phyloP scores from a whole-genome alignment of 345 rosid species.

The Litchi chinensis region DNA sequence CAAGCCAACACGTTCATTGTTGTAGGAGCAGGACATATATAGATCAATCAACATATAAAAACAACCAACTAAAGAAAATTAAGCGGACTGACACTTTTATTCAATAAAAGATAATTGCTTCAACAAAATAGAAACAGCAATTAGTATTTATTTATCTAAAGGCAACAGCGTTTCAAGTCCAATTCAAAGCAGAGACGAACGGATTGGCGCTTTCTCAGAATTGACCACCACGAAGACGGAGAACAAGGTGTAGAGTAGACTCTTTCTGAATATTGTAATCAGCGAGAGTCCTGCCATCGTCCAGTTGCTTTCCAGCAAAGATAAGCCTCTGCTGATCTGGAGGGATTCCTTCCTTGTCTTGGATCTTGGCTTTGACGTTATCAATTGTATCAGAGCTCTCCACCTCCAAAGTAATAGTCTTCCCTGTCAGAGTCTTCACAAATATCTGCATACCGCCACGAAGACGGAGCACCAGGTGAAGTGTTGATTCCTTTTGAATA shows the following conservation, averaged over 20 bases:
- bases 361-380: constrained; percentile 24
- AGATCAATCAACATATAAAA: background rate
- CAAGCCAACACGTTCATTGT: background rate
- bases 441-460: constrained; percentile 34
- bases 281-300: constrained; percentile 26
- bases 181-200: background rate
- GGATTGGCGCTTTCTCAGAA: background rate
- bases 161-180: background rate
- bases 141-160: background rate
- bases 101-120: background rate
- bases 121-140: background rate
- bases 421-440: constrained; percentile 29
- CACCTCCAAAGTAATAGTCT: constrained; percentile 26
- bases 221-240: constrained; percentile 25
- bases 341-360: constrained; percentile 24
- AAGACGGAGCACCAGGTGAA: constrained; percentile 24
- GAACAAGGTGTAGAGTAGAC: constrained; percentile 29
- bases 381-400: constrained; percentile 25
- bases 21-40: background rate
- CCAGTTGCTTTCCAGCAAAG: constrained; percentile 32
- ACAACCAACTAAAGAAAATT: background rate
- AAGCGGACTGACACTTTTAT: background rate
- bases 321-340: constrained; percentile 29
- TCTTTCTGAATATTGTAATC: constrained; percentile 31
- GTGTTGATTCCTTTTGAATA: constrained; percentile 31